Evolutionary conservation across 495 filamentous ascomycete genomes (phyloP).

Genomic region (Cudoniella acicularis): DNA sequence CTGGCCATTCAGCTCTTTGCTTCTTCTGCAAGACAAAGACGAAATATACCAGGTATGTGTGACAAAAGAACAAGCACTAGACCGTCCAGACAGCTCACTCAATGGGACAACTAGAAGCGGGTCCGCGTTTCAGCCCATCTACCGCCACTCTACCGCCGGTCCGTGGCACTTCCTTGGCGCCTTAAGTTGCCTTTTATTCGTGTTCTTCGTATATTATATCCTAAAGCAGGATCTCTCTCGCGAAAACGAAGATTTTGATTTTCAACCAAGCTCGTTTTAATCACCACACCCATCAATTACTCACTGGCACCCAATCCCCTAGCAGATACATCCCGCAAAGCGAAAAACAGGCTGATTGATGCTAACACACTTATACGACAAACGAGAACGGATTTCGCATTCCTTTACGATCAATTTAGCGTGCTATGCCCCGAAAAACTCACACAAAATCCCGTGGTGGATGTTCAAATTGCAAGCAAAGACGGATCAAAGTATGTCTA

Average conservation of each 20-base stretch:
- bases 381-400: background rate
- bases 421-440: conserved; percentile 9
- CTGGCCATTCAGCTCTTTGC: too few species aligned
- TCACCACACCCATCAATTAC: background rate
- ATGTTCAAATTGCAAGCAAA: conserved; percentile 10
- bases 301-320: background rate
- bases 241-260: background rate
- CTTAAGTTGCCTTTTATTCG: background rate
- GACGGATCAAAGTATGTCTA: conserved; percentile 7
- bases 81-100: too few species aligned
- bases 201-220: background rate
- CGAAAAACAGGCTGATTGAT: background rate
- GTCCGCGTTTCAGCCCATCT: background rate
- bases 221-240: background rate
- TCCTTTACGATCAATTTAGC: background rate
- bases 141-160: background rate
- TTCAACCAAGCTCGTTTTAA: background rate
- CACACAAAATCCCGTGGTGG: conserved; percentile 12
- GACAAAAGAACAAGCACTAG: too few species aligned
- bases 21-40: too few species aligned
- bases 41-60: too few species aligned
- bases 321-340: background rate
- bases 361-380: background rate
- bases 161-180: background rate
- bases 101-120: too few species aligned